Evolutionary conservation across 768 basidiomycete species (phyloP).

Genomic region (Xanthoconium purpureum): DNA sequence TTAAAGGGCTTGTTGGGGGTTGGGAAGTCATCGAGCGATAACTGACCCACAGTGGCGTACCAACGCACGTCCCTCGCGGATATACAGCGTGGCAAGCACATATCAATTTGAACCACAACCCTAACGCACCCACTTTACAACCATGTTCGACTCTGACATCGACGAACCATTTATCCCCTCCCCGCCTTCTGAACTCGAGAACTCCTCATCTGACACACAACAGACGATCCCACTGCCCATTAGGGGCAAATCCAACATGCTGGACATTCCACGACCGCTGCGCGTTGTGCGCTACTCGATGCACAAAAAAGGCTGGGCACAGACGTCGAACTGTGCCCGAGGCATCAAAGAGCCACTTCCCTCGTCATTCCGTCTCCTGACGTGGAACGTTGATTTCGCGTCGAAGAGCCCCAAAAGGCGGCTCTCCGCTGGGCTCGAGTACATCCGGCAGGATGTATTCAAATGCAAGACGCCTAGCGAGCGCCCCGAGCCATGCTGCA

Average conservation of each 20-base stretch:
- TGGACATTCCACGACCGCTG: conserved; percentile 28
- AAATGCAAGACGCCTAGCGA: conserved; percentile 38
- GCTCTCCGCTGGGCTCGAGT: conserved; percentile 45
- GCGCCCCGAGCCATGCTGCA: conserved; percentile 55
- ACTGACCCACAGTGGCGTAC: neutral
- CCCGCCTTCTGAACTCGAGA: conserved; percentile 25
- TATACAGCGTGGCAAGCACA: conserved; percentile 8
- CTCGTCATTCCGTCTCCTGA: conserved; percentile 52
- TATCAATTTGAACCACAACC: conserved; percentile 9
- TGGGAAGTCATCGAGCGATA: neutral
- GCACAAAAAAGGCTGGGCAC: conserved; percentile 33
- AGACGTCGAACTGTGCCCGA: conserved; percentile 34
- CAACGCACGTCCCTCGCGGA: conserved; percentile 11
- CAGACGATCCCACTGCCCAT: conserved; percentile 17
- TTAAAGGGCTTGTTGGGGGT: conserved; percentile 14
- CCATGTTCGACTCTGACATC: conserved; percentile 28
- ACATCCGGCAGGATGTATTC: conserved; percentile 55
- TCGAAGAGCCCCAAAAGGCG: conserved; percentile 40
- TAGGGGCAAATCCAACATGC: conserved; percentile 18
- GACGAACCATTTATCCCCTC: conserved; percentile 32
- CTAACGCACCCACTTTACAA: conserved; percentile 3
- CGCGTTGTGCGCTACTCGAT: conserved; percentile 33
- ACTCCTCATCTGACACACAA: conserved; percentile 29
- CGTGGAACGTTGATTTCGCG: conserved; percentile 70
- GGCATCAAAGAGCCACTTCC: conserved; percentile 37